A percentile compares a stretch with the other conserved stretches of the same genome.
phyloP scores from a whole-genome alignment of 768 basidiomycete species.

The Leccinum obscurum region DNA sequence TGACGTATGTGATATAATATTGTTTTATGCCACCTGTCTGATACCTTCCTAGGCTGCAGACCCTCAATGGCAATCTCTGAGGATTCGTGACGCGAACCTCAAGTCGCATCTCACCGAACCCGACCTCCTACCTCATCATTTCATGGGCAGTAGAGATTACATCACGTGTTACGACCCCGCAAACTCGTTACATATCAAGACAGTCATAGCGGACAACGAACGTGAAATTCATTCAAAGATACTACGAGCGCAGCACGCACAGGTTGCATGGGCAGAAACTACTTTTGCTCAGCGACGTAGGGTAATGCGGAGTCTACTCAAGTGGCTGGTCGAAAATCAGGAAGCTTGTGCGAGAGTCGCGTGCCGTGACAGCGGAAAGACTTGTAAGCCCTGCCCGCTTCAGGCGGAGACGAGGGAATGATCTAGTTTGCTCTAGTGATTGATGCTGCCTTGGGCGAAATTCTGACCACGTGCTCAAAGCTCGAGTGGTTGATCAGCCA shows the following conservation, averaged over 20 bases:
- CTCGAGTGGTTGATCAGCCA: constrained; percentile 89
- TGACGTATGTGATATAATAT: constrained; percentile 43
- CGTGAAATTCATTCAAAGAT: constrained; percentile 78
- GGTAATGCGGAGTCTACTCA: constrained; percentile 82
- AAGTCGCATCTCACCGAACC: constrained; percentile 61
- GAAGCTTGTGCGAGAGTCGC: constrained; percentile 83
- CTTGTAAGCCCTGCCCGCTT: constrained; percentile 51
- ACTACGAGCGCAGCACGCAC: constrained; percentile 58
- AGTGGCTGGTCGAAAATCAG: constrained; percentile 93
- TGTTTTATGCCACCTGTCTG: constrained; percentile 6
- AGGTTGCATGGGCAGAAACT: constrained; percentile 70
- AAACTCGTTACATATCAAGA: constrained; percentile 78
- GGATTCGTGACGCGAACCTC: constrained; percentile 59
- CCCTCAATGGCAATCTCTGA: constrained; percentile 54
- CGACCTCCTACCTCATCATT: constrained; percentile 51
- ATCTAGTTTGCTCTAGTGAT: constrained; percentile 56
- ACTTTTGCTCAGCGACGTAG: constrained; percentile 78
- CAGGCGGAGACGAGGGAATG: background rate
- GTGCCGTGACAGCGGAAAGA: constrained; percentile 95
- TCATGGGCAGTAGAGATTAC: constrained; percentile 54
- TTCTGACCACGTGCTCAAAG: constrained; percentile 92
- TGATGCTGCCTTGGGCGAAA: constrained; percentile 93
- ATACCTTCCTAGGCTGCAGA: constrained; percentile 49
- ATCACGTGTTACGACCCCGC: constrained; percentile 94
- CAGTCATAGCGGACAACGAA: constrained; percentile 71